Percentiles rank a stretch among this genome's conserved stretches.
These are phyloP conservation scores for Protomyces lactucae-debilis DNA, from an alignment of 1,139 yeast genomes.

Conservation along the genomic window DNA sequence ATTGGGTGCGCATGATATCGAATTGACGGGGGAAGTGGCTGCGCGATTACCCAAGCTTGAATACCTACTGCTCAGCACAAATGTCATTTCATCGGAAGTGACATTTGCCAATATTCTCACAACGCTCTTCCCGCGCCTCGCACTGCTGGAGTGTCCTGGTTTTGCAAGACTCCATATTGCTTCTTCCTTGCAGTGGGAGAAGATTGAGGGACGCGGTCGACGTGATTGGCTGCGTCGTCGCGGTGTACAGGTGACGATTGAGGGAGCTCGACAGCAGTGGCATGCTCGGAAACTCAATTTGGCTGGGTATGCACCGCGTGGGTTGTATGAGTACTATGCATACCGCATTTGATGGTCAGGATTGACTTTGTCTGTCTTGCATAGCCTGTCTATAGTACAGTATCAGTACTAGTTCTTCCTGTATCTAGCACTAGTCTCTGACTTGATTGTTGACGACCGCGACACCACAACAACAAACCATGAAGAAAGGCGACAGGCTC, in stretches of 20 bases:
- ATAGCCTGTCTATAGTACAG: neutral
- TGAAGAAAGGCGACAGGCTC: neutral
- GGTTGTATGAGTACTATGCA: slow-evolving; percentile 20
- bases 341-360: slow-evolving; percentile 7
- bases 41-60: neutral
- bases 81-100: slow-evolving; percentile 17
- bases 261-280: slow-evolving; percentile 4
- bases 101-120: slow-evolving; percentile 11
- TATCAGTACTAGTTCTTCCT: too few species aligned
- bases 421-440: too few species aligned
- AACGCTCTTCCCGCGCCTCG: slow-evolving; percentile 5
- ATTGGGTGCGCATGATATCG: slow-evolving; percentile 22
- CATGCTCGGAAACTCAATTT: slow-evolving; percentile 17
- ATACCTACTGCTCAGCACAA: slow-evolving; percentile 12
- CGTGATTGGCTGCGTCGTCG: slow-evolving; percentile 17
- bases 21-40: neutral
- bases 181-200: neutral
- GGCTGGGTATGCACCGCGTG: slow-evolving; percentile 6
- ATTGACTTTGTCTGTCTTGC: neutral
- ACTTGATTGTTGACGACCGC: neutral
- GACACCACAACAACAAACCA: neutral
- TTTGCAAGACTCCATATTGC: slow-evolving; percentile 4
- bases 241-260: neutral
- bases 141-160: slow-evolving; percentile 20
- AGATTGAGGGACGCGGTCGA: slow-evolving; percentile 7